phyloP scores from a whole-genome alignment of 176 grass and related monocot species.

The Phoenix dactylifera region DNA sequence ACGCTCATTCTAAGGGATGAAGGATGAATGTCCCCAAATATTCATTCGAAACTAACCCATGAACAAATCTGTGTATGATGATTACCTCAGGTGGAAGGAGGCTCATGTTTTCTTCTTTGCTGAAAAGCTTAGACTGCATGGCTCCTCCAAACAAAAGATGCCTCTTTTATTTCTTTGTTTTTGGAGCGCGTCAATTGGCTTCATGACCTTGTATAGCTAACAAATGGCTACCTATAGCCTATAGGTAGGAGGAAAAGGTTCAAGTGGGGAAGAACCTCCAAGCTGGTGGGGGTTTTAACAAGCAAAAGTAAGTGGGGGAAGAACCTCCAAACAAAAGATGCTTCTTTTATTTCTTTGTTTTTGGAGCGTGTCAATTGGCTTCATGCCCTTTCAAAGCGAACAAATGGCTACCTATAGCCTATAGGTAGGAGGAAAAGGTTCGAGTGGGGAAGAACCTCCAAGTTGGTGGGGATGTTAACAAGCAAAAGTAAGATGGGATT shows the following conservation, averaged over 20 bases:
- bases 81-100: neutral
- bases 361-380: neutral
- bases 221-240: neutral
- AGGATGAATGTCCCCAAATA: too few relatives aligned
- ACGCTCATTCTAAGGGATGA: too few relatives aligned
- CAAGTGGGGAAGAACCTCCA: slow-evolving; percentile 4
- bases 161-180: neutral
- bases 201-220: neutral
- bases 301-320: neutral
- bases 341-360: neutral
- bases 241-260: too few relatives aligned
- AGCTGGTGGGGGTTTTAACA: neutral
- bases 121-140: neutral
- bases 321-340: neutral
- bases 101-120: neutral
- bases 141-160: neutral
- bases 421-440: too few relatives aligned
- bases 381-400: neutral
- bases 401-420: neutral
- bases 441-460: slow-evolving; percentile 1
- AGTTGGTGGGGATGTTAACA: neutral
- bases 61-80: neutral
- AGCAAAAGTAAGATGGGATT: neutral
- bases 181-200: neutral
- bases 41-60: too few relatives aligned